These are phyloP conservation scores for Chloridella minuta DNA, from an alignment of 352 stramenopile genomes.

Conservation along the genomic window DNA sequence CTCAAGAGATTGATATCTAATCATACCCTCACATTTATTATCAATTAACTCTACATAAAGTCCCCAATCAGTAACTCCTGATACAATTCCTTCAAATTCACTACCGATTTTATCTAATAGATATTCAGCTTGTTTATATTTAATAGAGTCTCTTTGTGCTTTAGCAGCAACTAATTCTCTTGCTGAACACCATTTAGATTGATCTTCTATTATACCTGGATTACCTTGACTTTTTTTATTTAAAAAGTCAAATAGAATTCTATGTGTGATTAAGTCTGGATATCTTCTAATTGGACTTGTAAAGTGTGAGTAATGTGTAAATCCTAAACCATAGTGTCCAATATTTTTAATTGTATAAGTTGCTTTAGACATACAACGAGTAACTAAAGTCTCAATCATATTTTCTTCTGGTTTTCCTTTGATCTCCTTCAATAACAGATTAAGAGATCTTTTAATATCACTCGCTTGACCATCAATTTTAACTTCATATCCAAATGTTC, in stretches of 20 bases:
- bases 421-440: constrained; percentile 6
- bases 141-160: neutral
- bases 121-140: neutral
- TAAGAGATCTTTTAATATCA: too few species aligned
- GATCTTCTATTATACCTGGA: neutral
- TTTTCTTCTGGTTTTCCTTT: constrained; percentile 8
- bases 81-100: neutral
- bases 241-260: constrained; percentile 16
- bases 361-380: constrained; percentile 18
- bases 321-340: constrained; percentile 21
- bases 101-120: neutral
- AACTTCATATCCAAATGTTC: too few species aligned
- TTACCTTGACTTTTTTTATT: neutral
- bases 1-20: neutral
- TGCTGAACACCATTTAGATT: neutral
- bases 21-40: neutral
- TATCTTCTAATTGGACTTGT: constrained; percentile 24
- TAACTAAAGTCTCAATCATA: neutral
- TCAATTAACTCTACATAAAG: neutral
- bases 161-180: neutral
- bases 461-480: too few species aligned
- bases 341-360: constrained; percentile 12
- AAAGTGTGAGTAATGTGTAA: constrained; percentile 22
- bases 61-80: neutral
- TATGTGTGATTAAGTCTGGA: constrained; percentile 21